Evolutionary conservation across 148 eudicot species (phyloP), one percentile per base, ranked within the genome.

Genomic region (Mesembryanthemum crystallinum): DNA sequence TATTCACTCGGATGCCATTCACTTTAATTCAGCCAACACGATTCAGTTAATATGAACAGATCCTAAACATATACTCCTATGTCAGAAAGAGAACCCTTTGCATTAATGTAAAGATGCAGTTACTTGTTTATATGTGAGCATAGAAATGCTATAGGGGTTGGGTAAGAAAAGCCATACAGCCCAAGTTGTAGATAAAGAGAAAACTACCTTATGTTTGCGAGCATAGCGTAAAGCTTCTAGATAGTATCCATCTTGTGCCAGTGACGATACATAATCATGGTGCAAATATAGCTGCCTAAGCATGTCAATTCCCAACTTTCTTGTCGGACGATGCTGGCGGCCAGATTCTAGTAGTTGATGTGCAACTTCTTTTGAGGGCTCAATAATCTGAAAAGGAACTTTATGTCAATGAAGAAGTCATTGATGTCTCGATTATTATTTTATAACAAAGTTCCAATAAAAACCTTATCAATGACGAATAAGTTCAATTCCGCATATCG

Each of bases 281-380:
- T 95, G 97, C 39, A 92, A 78, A 18, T 81, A 77, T 28, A 95
- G 90, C 82, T 89, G 91, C 79, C 97, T 86, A 57, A 95, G 89
- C 92, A 95, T 92, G 84, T 88, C 92, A 66, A 92, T 87, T 24
- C 97, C 97, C 73, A 92, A 79, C 86, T 92, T 95, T 83, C 92
- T 85, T 59, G 89, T 89, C 59, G 82, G 91, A 43, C 67, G 74
- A 81, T 91, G 87, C 83, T 86, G 86, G 52, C 86, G 86, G 37
- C 97, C 99, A 71, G 87, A 86, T 72, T 90, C 97, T 43, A 92
- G 79, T 21, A 95, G 86, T 82, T 92, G 94, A 75, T 84, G 42
- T 32, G 99, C 99, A 64, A 91, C 99, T 84, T 95, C 99, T 84
- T 88, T 92, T 11, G 99, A 90, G 64, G 94, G 91, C 85, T 95